Evolutionary conservation across 257 asterid species (phyloP).

Genomic region (Ajuga chamaepitys): DNA sequence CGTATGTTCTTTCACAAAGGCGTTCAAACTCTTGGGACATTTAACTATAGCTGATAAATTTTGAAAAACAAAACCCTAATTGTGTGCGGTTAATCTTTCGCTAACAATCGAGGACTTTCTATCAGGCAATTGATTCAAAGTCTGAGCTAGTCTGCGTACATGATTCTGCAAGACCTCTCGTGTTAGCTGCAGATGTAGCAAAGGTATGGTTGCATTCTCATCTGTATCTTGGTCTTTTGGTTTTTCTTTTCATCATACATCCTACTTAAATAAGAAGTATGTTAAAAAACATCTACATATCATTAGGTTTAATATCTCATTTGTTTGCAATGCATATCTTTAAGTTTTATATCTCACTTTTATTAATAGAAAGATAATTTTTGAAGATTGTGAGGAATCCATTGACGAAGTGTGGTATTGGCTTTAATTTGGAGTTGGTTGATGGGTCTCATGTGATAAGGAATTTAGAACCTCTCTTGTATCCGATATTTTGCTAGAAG

Average conservation of each 20-base stretch:
- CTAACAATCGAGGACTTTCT: conserved; percentile 14
- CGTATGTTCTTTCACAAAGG: neutral
- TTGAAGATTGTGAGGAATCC: no score
- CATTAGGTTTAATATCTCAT: neutral
- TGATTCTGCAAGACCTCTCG: conserved; percentile 98
- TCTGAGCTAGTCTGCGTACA: conserved; percentile 88
- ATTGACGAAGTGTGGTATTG: no score
- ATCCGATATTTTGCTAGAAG: no score
- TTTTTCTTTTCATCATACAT: neutral
- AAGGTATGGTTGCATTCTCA: conserved; percentile 43
- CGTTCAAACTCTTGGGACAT: neutral
- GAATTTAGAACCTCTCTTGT: no score
- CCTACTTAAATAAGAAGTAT: neutral
- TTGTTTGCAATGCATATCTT: neutral
- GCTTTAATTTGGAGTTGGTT: no score
- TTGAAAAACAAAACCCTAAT: neutral
- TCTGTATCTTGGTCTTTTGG: neutral
- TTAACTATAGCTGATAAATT: neutral
- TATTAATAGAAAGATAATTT: no score
- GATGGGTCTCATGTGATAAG: no score
- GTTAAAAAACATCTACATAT: neutral
- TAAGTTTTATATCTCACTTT: no score
- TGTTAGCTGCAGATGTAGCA: conserved; percentile 53
- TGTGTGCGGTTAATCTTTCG: neutral
- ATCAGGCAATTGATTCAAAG: conserved; percentile 65